Base-by-base conservation (phyloP, 805 yeast species). In the Ogataea ramenticola region DNA sequence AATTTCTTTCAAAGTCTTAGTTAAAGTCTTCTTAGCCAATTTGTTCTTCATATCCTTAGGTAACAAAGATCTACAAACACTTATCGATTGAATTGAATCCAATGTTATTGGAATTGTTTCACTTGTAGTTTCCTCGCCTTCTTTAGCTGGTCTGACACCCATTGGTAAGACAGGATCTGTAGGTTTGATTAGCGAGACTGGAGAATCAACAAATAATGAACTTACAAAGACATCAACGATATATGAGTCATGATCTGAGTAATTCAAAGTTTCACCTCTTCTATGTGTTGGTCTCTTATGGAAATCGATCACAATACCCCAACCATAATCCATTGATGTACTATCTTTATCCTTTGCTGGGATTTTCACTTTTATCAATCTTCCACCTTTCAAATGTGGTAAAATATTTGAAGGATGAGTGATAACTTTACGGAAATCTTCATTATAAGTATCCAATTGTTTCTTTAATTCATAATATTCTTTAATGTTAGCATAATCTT, bases 321-420 rank as follows among this genome's bases (percentile, higher is more conserved):
- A 93, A n/a, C 96, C 97, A 60, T 89, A 95, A 14, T 39, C 41
- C 32, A 17, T 14, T 10, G 20, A 5, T 17, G 19, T 12, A 34
- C 98, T 95, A n/a, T 96, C 97, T 60, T 89, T 93, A 8, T 39
- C 36, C 10, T 30, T 14, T 20, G 22, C 10, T 16, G 74, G 75
- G 41, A 90, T 71, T 43, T 72, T 72, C 12, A 90, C 77, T 53
- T 80, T 79, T 30, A 90, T 65, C 46, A 93, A 74, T 63, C 99
- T 77, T 27, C 99, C 99, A 15, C 86, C 80, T 61, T 89, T 95
- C 55, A 93, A 68, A 60, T 86, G 95, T 24, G 86, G 85, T 44
- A 91, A 70, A 19, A 82, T 74, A 61, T 91, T 80, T 5, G 91
- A 83, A 0, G 99, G 99, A 62, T 93, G 98, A 0, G 96, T 82